Conservation (phyloP, 306 rosid species). For the Castanea crenata region DNA sequence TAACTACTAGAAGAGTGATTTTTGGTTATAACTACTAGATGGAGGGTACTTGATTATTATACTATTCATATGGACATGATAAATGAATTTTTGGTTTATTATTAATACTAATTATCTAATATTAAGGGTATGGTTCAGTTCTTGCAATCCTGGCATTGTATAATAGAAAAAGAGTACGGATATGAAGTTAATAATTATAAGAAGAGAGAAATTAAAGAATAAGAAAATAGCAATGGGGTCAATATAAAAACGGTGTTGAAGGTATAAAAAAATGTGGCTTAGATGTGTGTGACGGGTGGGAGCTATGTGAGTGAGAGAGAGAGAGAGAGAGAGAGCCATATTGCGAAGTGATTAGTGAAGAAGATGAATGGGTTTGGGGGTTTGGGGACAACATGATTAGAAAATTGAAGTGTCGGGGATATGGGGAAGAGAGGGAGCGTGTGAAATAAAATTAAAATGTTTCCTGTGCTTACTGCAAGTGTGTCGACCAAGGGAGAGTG, state of each 20-base stretch:
- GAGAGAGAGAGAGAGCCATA: background rate
- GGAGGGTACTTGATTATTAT: background rate
- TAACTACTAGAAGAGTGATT: background rate
- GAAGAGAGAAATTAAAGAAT: background rate
- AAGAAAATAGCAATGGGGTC: constrained; percentile 14
- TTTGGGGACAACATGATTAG: constrained; percentile 61
- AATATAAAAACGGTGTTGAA: background rate
- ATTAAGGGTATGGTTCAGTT: constrained; percentile 54
- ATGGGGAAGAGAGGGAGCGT: constrained; percentile 64
- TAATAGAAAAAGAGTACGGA: constrained; percentile 11
- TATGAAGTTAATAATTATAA: constrained; percentile 14
- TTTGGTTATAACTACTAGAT: background rate
- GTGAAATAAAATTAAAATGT: constrained; percentile 59
- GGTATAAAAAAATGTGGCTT: background rate
- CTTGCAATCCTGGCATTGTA: constrained; percentile 59
- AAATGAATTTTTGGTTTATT: too few species aligned
- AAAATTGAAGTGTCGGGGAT: constrained; percentile 46
- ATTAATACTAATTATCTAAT: too few species aligned
- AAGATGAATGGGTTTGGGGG: constrained; percentile 51
- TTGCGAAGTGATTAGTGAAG: constrained; percentile 23
- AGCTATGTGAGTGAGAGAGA: background rate
- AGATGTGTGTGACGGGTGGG: background rate
- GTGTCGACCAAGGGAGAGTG: constrained; percentile 54
- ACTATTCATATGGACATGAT: too few species aligned
- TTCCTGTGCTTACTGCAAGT: constrained; percentile 60